phyloP scores from a whole-genome alignment of 2,329 filamentous ascomycete species.

The Geosmithia putterillii region DNA sequence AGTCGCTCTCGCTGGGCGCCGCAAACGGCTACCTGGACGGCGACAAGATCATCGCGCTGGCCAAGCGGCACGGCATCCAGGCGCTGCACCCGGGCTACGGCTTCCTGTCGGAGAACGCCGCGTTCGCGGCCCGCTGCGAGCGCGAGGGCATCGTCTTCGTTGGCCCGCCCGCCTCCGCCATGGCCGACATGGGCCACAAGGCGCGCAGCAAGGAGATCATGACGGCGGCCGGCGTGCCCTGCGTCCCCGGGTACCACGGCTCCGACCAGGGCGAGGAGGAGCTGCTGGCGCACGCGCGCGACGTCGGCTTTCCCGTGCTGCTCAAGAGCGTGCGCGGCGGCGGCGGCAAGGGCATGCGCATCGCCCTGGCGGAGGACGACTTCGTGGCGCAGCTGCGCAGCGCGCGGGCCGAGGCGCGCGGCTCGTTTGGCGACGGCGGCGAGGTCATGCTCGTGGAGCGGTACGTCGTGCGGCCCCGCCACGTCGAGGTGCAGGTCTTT shows the following conservation, averaged over 20 bases:
- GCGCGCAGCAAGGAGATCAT: slow-evolving; percentile 92
- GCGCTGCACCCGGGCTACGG: slow-evolving; percentile 95
- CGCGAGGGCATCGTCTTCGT: slow-evolving; percentile 90
- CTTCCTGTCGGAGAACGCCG: slow-evolving; percentile 87
- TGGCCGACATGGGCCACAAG: slow-evolving; percentile 88
- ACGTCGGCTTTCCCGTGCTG: slow-evolving; percentile 54
- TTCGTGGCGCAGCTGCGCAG: slow-evolving; percentile 59
- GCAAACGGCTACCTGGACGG: slow-evolving; percentile 82
- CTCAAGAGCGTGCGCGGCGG: slow-evolving; percentile 73
- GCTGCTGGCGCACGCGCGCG: slow-evolving; percentile 54
- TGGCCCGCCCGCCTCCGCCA: slow-evolving; percentile 73
- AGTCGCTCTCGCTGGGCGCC: slow-evolving; percentile 72
- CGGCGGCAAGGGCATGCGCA: slow-evolving; percentile 76
- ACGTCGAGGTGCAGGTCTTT: slow-evolving; percentile 87
- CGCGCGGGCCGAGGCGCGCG: slow-evolving; percentile 62
- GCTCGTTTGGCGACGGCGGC: slow-evolving; percentile 69
- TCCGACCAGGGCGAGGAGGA: slow-evolving; percentile 58
- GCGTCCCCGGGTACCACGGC: slow-evolving; percentile 93
- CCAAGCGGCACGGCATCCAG: slow-evolving; percentile 74
- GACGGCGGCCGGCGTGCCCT: slow-evolving; percentile 87
- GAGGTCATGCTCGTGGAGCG: slow-evolving; percentile 76
- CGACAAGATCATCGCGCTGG: slow-evolving; percentile 79
- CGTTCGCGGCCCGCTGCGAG: slow-evolving; percentile 77
- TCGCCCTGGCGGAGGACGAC: slow-evolving; percentile 55
- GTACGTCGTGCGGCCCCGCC: slow-evolving; percentile 66